Conservation (phyloP, 2,329 filamentous ascomycete species). For the Myriosclerotinia duriaeana region DNA sequence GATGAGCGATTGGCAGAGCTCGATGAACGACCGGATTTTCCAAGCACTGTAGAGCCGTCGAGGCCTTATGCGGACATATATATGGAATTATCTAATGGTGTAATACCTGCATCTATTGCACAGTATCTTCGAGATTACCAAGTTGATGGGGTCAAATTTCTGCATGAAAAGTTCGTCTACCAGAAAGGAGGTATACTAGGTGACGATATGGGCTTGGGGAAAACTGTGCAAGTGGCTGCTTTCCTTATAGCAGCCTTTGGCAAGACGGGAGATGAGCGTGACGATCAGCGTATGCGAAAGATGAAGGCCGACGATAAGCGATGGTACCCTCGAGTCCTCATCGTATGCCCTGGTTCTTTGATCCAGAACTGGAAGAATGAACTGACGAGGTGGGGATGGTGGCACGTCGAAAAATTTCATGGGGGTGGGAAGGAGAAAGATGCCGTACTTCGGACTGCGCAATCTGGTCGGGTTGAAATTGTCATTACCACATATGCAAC, state of each 20-base stretch:
- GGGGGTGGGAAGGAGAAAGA: conserved; percentile 67
- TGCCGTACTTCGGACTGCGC: conserved; percentile 68
- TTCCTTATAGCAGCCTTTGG: conserved; percentile 91
- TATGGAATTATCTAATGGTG: conserved; percentile 70
- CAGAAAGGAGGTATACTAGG: conserved; percentile 78
- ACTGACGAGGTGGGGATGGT: conserved; percentile 90
- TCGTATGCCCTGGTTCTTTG: conserved; percentile 84
- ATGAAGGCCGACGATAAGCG: conserved; percentile 57
- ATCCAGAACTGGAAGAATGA: conserved; percentile 92
- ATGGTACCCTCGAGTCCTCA: conserved; percentile 83
- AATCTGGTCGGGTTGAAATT: conserved; percentile 76
- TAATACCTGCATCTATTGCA: conserved; percentile 85
- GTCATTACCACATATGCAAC: conserved; percentile 94
- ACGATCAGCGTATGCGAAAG: conserved; percentile 84
- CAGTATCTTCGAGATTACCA: conserved; percentile 94
- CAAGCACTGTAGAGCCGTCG: conserved; percentile 59
- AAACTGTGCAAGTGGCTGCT: conserved; percentile 93
- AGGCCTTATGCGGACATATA: conserved; percentile 72
- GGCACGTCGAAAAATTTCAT: conserved; percentile 82
- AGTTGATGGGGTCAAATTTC: conserved; percentile 76
- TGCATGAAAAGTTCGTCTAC: conserved; percentile 86
- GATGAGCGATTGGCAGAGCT: conserved; percentile 61
- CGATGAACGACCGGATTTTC: conserved; percentile 69
- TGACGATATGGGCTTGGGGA: conserved; percentile 95
- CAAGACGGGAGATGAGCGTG: conserved; percentile 86